Evolutionary conservation across 495 filamentous ascomycete species (phyloP), one percentile per base, ranked within the genome.

Genomic region (Clohesyomyces aquaticus): DNA sequence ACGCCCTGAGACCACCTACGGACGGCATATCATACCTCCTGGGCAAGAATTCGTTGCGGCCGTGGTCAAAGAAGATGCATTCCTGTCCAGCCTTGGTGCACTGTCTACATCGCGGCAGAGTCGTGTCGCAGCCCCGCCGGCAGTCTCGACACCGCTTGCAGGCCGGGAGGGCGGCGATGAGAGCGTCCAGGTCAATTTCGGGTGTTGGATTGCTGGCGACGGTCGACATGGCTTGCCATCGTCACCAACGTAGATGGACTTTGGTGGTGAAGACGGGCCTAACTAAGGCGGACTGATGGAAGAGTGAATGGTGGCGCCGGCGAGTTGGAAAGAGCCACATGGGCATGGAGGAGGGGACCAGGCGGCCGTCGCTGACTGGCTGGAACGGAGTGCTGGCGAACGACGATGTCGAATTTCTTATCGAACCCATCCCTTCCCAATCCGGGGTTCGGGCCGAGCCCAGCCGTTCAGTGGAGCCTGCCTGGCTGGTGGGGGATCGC

Each of bases 11-110:
- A 14, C 14, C 32, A 38, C 6, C 14, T 6, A 14, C 14, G 32
- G 32, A 38, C 32, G n/a, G n/a, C n/a, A n/a, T n/a, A 48, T 16
- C 47, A 54, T 21, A 43, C 53, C 53, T 56, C 14, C 50, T 23
- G 3, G 53, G 54, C 1, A 65, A 29, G 22, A 45, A 54, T 26
- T 58, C 55, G 25, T 65, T 65, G n/a, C 61, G 53, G 32, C 61
- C 61, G 25, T 65, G 61, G 61, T 65, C 61, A 29, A 43, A 65
- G 54, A 59, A 65, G 22, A 60, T 50, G 55, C 63, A 60, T 0
- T 60, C 49, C n/a, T 45, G 48, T 29, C 63, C 56, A n/a, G 55
- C 55, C 27, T 66, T 61, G 55, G 55, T 60, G 42, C 56, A 66
- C 27, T 60, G 56, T 25, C 56, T 47, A 50, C 63, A 66, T 38